Evolutionary conservation across 73 alveolate species (phyloP).

Genomic region (Symbiodinium natans): DNA sequence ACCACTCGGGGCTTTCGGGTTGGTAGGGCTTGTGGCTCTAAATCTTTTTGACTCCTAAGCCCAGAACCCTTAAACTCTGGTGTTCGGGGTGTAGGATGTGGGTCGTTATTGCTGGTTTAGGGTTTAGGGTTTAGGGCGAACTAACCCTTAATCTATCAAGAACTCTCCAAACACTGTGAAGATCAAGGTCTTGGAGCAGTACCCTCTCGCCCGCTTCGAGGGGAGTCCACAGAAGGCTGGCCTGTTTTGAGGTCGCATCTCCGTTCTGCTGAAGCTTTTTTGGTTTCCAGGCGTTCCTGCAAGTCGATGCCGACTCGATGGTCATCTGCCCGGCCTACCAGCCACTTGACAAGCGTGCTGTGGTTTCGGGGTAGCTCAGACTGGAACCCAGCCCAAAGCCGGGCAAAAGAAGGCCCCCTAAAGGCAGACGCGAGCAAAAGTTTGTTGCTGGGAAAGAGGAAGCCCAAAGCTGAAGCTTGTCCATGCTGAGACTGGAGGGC

Average conservation of each 20-base stretch:
- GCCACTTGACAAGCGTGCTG: no score
- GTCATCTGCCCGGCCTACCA: conserved; percentile 90
- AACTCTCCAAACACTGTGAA: no score
- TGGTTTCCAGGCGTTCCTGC: conserved; percentile 24
- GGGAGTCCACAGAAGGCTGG: conserved; percentile 80
- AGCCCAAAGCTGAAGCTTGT: neutral
- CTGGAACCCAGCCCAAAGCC: neutral
- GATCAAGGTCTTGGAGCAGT: conserved; percentile 71
- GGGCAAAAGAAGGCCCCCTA: neutral
- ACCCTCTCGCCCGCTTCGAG: conserved; percentile 46
- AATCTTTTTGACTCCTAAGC: no score
- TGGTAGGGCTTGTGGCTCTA: no score
- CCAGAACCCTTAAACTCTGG: no score
- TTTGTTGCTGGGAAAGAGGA: neutral
- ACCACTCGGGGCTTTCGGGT: no score
- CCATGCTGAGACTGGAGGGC: neutral
- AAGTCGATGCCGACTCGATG: conserved; percentile 63
- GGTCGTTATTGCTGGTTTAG: neutral
- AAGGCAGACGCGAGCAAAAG: neutral
- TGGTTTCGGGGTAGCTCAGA: neutral
- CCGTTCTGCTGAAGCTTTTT: no score
- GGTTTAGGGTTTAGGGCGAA: neutral
- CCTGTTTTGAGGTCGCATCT: neutral
- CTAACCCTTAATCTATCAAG: no score
- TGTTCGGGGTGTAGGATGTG: no score